A percentile compares a stretch with the other conserved stretches of the same genome.
Conservation (phyloP, 139 green algal genomes). For the Edaphochlamys debaryana region DNA sequence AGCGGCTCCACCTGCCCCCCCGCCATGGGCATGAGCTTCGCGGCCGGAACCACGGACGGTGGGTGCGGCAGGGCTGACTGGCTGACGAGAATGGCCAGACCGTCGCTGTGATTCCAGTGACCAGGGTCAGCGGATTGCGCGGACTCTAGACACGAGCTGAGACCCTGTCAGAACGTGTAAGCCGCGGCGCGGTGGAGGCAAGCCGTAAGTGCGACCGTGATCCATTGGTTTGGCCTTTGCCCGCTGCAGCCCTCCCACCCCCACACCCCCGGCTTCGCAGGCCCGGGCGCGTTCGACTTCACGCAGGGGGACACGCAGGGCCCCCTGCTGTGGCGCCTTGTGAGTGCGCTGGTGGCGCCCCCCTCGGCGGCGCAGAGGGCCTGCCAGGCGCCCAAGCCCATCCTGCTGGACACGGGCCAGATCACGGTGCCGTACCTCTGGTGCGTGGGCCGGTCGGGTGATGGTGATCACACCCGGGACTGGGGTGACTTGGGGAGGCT, state of each 20-base stretch:
- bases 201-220: too few relatives aligned
- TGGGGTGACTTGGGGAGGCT: neutral
- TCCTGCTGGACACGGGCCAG: conserved; percentile 87
- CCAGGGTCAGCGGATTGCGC: too few relatives aligned
- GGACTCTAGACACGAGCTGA: too few relatives aligned
- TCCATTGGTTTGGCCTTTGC: too few relatives aligned
- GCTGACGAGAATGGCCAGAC: too few relatives aligned
- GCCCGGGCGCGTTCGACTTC: conserved; percentile 88
- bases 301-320: conserved; percentile 80
- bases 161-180: too few relatives aligned
- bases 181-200: too few relatives aligned
- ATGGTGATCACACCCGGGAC: neutral
- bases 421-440: conserved; percentile 81
- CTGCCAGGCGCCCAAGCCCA: conserved; percentile 89
- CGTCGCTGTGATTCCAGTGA: too few relatives aligned
- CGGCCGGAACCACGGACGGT: conserved; percentile 81
- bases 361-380: conserved; percentile 63
- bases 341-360: conserved; percentile 66
- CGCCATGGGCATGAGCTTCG: conserved; percentile 90
- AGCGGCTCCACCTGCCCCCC: conserved; percentile 68
- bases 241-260: too few relatives aligned
- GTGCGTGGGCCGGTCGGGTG: conserved; percentile 52
- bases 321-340: conserved; percentile 78
- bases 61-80: neutral
- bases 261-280: conserved; percentile 41